Evolutionary conservation across 768 basidiomycete genomes (phyloP), one percentile per base, ranked within the genome.

Genomic region (Phanerochaete sordida): DNA sequence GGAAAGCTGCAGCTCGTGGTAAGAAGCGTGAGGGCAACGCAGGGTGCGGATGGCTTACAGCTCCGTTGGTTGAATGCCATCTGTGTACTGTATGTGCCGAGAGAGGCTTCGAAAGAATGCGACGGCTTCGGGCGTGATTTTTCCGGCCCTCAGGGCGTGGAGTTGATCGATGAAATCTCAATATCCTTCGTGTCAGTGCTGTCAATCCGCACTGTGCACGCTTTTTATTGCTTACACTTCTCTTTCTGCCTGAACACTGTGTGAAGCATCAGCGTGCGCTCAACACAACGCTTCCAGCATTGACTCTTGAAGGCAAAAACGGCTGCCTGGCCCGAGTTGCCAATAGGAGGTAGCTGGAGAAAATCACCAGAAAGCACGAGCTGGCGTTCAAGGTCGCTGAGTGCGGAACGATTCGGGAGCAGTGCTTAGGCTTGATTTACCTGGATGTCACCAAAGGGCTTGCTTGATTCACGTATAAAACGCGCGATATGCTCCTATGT

Each of bases 211-310:
- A 35, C 7, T 35, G 33, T 35, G 33, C 33, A 35, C 7, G 23
- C 8, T 47, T 13, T 19, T 16, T 13, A 35, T 13, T 13, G 31
- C 15, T 16, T 37, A 86, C 87, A 71, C 77, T 90, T 86, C 63
- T 94, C 92, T 67, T 88, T 93, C 70, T 95, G 94, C 35, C 94
- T 80, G 76, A 95, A 96, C 8, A 96, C 94, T 59, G 83, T 84
- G 1, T 83, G 72, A 8, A 35, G 16, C 52, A 85, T 67, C n/a
- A 81, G 81, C 16, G 62, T 68, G 7, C n/a, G n/a, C n/a, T 79
- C 81, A 26, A 96, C 82, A 64, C 91, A 88, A 28, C 73, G 69
- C n/a, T 74, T 67, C 94, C 94, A 96, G 21, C 79, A 77, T n/a
- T 80, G 65, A 0, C 93, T 87, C 56, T 95, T 91, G 69, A 97